Conservation (phyloP, 441 rosid genomes). For the Mallotus japonicus region DNA sequence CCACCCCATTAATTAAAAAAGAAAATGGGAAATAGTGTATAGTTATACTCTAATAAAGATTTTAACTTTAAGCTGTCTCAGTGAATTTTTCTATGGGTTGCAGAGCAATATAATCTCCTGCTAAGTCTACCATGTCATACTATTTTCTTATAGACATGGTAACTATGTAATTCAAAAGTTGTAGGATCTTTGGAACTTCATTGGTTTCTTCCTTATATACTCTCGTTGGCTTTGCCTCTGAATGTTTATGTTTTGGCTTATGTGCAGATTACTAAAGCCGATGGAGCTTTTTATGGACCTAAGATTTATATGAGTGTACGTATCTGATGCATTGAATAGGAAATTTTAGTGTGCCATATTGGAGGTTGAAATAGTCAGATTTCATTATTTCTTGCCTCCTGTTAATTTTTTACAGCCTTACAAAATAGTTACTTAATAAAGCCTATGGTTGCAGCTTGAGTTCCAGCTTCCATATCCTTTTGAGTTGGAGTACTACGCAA, state of each 20-base stretch:
- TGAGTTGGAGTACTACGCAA: constrained; percentile 71
- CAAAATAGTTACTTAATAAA: constrained; percentile 23
- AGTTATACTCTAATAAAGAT: too few relatives aligned
- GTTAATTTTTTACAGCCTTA: background rate
- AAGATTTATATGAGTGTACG: constrained; percentile 89
- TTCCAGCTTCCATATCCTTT: constrained; percentile 92
- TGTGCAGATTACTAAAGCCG: constrained; percentile 76
- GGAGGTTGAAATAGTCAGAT: constrained; percentile 49
- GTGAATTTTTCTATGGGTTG: background rate
- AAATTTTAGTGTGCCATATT: constrained; percentile 95
- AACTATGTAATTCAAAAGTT: background rate
- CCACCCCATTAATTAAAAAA: too few relatives aligned
- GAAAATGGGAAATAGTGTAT: too few relatives aligned
- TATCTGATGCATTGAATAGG: constrained; percentile 86
- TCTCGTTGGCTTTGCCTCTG: background rate
- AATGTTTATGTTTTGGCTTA: constrained; percentile 17
- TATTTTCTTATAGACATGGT: background rate
- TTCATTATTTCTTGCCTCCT: constrained; percentile 6
- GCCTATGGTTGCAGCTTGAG: constrained; percentile 69
- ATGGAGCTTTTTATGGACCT: constrained; percentile 99
- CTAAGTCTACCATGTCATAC: background rate
- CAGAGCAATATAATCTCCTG: background rate
- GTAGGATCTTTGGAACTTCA: background rate
- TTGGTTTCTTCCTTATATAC: constrained; percentile 3
- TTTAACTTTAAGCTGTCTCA: background rate